These are phyloP conservation scores for Purpureocillium takamizusanense DNA, from an alignment of 2,329 filamentous ascomycete species.

Conservation along the genomic window DNA sequence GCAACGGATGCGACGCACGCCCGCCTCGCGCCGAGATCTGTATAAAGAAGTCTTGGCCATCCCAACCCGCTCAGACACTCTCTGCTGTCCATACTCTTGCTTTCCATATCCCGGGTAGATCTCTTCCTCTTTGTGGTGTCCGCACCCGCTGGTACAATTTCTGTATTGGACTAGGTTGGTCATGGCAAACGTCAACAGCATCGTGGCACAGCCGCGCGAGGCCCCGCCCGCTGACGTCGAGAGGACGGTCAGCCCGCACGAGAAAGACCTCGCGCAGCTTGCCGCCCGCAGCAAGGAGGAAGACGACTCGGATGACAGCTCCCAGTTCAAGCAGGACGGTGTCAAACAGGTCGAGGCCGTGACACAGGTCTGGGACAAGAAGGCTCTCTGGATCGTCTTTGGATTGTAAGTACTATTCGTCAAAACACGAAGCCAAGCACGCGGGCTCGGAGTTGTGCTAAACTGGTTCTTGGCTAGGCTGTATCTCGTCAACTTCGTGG, in stretches of 20 bases:
- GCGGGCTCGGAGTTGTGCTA: too few species aligned
- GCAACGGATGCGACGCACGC: too few species aligned
- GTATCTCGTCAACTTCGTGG: constrained; percentile 29
- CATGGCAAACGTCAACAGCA: background rate
- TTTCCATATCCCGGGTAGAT: too few species aligned
- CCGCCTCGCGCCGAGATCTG: too few species aligned
- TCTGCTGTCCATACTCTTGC: too few species aligned
- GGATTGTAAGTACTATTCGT: constrained; percentile 21
- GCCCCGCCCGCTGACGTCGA: background rate
- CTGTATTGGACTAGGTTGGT: too few species aligned
- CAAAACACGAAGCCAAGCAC: too few species aligned
- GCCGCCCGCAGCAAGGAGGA: constrained; percentile 2
- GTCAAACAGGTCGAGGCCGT: constrained; percentile 28
- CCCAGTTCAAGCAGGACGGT: constrained; percentile 24
- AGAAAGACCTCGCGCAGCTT: background rate
- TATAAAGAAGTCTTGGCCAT: too few species aligned
- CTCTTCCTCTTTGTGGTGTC: too few species aligned
- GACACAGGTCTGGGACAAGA: constrained; percentile 28
- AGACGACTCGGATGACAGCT: constrained; percentile 11
- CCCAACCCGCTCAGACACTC: too few species aligned
- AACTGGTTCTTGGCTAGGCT: constrained; percentile 16
- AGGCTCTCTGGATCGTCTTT: constrained; percentile 28
- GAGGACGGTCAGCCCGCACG: background rate
- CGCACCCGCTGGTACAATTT: too few species aligned
- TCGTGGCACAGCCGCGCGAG: too few species aligned